Evolutionary conservation across 495 filamentous ascomycete species (phyloP).

Genomic region (Aspergillus sparsus): DNA sequence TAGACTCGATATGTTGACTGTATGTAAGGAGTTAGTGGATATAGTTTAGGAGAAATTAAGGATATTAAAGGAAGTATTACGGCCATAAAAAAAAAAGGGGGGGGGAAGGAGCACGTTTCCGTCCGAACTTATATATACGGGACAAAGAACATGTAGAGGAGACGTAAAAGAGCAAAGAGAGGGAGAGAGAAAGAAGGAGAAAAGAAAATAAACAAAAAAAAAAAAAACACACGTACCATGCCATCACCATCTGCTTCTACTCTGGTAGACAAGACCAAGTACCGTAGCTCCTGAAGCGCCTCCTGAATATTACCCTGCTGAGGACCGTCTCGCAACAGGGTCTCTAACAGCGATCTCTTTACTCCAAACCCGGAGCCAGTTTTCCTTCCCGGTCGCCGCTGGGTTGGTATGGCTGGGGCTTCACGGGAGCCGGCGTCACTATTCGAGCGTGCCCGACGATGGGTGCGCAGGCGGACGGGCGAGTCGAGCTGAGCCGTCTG

Average conservation of each 20-base stretch:
- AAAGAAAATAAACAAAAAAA: constrained; percentile 9
- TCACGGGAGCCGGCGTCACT: constrained; percentile 61
- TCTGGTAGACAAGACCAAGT: constrained; percentile 74
- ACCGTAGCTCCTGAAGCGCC: constrained; percentile 71
- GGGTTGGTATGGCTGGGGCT: constrained; percentile 40
- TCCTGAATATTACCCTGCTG: constrained; percentile 64
- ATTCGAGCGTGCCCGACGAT: constrained; percentile 68
- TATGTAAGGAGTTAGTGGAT: constrained; percentile 16
- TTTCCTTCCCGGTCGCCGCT: constrained; percentile 54
- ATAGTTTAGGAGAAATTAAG: constrained; percentile 19
- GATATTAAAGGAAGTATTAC: constrained; percentile 17
- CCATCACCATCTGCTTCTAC: constrained; percentile 83
- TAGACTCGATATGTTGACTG: constrained; percentile 95
- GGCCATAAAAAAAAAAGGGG: not conserved
- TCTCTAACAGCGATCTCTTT: constrained; percentile 63
- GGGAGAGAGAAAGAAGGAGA: no score
- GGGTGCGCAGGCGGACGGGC: constrained; percentile 38
- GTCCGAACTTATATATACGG: not conserved
- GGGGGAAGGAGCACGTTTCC: not conserved
- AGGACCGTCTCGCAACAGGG: constrained; percentile 69
- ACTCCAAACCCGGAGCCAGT: constrained; percentile 57
- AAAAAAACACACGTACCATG: constrained; percentile 61
- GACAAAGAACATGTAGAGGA: not conserved
- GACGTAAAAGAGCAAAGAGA: constrained; percentile 15
- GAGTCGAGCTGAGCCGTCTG: constrained; percentile 22